phyloP scores from a whole-genome alignment of 805 yeast species.

The Candida odintsovae region DNA sequence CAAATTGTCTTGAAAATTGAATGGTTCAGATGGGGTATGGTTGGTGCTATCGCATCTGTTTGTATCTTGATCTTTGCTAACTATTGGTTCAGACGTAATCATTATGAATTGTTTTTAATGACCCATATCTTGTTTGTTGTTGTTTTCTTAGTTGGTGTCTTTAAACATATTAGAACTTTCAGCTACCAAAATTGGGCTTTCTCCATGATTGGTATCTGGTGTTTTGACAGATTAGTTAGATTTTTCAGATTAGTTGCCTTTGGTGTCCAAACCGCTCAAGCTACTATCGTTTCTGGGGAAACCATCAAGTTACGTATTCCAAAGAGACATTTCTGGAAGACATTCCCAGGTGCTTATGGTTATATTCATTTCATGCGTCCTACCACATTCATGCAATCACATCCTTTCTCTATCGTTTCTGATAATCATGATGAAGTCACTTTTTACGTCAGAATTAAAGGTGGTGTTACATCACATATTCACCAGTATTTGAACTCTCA shows the following conservation, averaged over 20 bases:
- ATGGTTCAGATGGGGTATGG: constrained; percentile 18
- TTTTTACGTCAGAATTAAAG: constrained; percentile 43
- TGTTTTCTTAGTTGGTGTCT: constrained; percentile 46
- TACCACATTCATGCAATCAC: constrained; percentile 58
- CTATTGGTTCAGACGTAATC: constrained; percentile 43
- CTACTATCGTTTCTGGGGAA: constrained; percentile 30
- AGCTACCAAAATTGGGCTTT: constrained; percentile 43
- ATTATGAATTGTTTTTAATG: constrained; percentile 56
- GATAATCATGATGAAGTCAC: constrained; percentile 34
- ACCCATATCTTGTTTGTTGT: constrained; percentile 51
- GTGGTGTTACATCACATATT: constrained; percentile 46
- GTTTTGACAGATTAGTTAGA: constrained; percentile 44
- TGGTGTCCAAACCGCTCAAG: constrained; percentile 19
- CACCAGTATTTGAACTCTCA: background rate
- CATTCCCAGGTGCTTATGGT: constrained; percentile 49
- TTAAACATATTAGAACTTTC: constrained; percentile 48
- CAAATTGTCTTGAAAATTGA: constrained; percentile 1
- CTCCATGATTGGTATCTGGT: constrained; percentile 35
- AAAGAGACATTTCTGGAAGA: constrained; percentile 42
- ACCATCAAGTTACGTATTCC: constrained; percentile 37
- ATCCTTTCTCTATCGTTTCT: constrained; percentile 60
- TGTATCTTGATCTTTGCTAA: constrained; percentile 5
- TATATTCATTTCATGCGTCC: constrained; percentile 51
- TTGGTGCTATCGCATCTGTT: constrained; percentile 6
- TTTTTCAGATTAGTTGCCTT: constrained; percentile 15